Conservation (phyloP, 1,139 yeast genomes). For the Kodamaea anthophila region DNA sequence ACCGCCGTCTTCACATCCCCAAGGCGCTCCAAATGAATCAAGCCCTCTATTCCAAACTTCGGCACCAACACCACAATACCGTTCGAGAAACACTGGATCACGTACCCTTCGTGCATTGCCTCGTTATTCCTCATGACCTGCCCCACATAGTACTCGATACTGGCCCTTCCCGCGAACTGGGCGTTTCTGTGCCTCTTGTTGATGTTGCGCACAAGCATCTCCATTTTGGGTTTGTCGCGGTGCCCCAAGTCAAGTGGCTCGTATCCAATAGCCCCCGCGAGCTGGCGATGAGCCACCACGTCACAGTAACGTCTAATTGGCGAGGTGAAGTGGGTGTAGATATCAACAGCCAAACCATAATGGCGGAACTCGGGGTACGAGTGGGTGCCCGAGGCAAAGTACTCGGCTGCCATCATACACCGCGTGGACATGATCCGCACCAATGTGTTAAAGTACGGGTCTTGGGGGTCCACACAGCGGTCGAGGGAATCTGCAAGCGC, state of each 20-base stretch:
- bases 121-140: conserved; percentile 87
- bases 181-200: conserved; percentile 96
- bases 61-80: conserved; percentile 96
- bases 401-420: conserved; percentile 99
- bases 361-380: conserved; percentile 94
- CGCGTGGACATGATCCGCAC: conserved; percentile 96
- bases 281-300: conserved; percentile 92
- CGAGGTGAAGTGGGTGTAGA: conserved; percentile 96
- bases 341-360: conserved; percentile 95
- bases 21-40: conserved; percentile 74
- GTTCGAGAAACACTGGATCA: conserved; percentile 86
- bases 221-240: conserved; percentile 88
- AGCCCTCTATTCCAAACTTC: conserved; percentile 94
- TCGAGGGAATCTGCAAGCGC: conserved; percentile 93
- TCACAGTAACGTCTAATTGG: conserved; percentile 99
- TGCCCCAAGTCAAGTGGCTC: conserved; percentile 78
- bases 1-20: conserved; percentile 59
- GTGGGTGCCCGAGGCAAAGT: conserved; percentile 88
- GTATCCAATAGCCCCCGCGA: conserved; percentile 95
- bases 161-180: conserved; percentile 97
- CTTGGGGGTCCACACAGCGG: conserved; percentile 72
- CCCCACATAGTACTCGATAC: conserved; percentile 95
- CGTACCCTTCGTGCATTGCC: conserved; percentile 77
- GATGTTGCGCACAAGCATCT: conserved; percentile 78
- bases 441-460: conserved; percentile 88